A percentile compares a stretch with the other conserved stretches of the same genome.
phyloP scores from a whole-genome alignment of 2,329 filamentous ascomycete species.

The Colletotrichum viniferum region DNA sequence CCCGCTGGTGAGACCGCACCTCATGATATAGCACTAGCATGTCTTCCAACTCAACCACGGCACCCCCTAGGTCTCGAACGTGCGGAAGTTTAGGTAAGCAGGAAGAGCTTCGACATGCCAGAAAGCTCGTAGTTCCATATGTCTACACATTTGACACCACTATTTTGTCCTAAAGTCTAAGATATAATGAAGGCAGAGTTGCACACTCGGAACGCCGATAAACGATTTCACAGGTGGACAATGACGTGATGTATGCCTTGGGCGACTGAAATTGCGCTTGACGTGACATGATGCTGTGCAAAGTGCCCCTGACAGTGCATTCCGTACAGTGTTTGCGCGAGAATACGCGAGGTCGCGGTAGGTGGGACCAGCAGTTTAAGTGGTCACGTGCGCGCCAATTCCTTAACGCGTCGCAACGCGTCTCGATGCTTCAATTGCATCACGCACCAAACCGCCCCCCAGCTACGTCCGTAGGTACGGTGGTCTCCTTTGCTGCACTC shows the following conservation, averaged over 20 bases:
- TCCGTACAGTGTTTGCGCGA: background rate
- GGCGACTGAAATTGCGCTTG: background rate
- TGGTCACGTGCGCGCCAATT: background rate
- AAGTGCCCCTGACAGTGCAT: background rate
- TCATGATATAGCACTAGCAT: background rate
- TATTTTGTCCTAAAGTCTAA: background rate
- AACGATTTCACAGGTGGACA: background rate
- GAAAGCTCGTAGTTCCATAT: background rate
- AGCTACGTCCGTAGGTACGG: background rate
- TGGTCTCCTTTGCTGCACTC: background rate
- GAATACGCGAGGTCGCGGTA: background rate
- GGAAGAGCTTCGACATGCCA: background rate
- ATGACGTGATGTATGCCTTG: background rate
- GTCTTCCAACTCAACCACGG: background rate
- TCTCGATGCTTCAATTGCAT: background rate
- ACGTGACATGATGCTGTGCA: background rate
- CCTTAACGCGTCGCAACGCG: slow-evolving; percentile 14
- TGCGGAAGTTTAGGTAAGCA: background rate
- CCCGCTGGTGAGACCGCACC: rapidly evolving
- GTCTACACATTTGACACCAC: background rate
- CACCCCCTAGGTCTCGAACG: background rate
- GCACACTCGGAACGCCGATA: background rate
- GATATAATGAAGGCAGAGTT: background rate
- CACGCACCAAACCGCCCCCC: background rate
- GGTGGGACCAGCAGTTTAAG: background rate